phyloP scores from a whole-genome alignment of 208 protist genomes.

The Trypanosoma vivax region DNA sequence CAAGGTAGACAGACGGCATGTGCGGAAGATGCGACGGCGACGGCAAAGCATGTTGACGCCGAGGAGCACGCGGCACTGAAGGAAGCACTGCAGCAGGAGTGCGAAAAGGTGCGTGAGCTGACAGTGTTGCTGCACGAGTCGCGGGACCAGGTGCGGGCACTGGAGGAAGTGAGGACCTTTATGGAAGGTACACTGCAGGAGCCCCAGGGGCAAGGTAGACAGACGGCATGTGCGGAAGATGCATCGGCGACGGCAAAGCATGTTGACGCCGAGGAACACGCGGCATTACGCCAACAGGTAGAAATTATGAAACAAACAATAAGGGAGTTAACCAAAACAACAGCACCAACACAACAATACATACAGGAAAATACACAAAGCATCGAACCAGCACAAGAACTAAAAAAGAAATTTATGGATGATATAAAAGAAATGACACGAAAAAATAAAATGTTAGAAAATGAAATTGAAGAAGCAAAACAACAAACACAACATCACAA shows the following conservation, averaged over 20 bases:
- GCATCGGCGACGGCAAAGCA: neutral
- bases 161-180: constrained; percentile 29
- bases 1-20: too few species aligned
- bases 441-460: neutral
- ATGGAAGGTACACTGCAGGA: too few species aligned
- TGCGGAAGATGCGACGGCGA: neutral
- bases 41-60: constrained; percentile 24
- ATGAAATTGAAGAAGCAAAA: neutral
- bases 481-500: neutral
- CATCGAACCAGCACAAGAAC: constrained; percentile 15
- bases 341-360: constrained; percentile 17
- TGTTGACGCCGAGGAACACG: constrained; percentile 52
- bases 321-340: constrained; percentile 23
- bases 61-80: neutral
- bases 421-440: neutral
- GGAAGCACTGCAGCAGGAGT: neutral
- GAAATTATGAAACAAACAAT: constrained; percentile 50
- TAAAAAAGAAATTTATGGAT: neutral
- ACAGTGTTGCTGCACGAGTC: neutral
- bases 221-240: constrained; percentile 17
- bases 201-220: too few species aligned
- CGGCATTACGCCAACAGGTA: constrained; percentile 46
- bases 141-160: neutral
- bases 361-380: too few species aligned
- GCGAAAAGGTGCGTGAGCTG: neutral